These are phyloP conservation scores for Oenanthe javanica DNA, from an alignment of 140 eudicot species.

Conservation along the genomic window DNA sequence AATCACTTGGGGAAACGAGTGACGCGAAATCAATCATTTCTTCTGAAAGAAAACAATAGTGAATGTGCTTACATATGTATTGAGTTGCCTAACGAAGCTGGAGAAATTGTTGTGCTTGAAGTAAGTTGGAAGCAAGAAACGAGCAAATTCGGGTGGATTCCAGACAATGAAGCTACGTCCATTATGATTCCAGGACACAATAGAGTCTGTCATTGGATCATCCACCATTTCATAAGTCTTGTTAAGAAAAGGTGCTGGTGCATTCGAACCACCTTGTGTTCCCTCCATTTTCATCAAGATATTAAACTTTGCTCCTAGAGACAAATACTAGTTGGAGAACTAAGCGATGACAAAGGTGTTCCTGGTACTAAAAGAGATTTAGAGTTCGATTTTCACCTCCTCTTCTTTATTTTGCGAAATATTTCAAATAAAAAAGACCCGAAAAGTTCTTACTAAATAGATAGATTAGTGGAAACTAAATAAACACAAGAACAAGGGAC, in stretches of 20 bases:
- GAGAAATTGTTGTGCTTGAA: conserved; percentile 89
- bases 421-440: neutral
- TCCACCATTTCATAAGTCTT: conserved; percentile 88
- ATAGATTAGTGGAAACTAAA: neutral
- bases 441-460: no score
- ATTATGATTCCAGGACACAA: conserved; percentile 75
- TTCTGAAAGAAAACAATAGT: neutral
- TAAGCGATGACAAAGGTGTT: neutral
- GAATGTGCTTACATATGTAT: conserved; percentile 63
- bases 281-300: conserved; percentile 43
- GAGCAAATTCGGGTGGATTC: conserved; percentile 72
- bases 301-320: neutral
- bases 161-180: conserved; percentile 73
- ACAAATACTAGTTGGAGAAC: neutral
- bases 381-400: neutral
- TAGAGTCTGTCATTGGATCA: conserved; percentile 43
- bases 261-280: conserved; percentile 49
- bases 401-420: neutral
- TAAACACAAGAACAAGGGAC: neutral
- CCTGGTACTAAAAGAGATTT: neutral
- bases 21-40: neutral
- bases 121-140: conserved; percentile 69
- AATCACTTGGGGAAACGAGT: neutral
- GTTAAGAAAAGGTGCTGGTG: conserved; percentile 66
- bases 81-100: conserved; percentile 81